Conservation (phyloP, 2,329 filamentous ascomycete genomes). For the Cladosporium sp. region DNA sequence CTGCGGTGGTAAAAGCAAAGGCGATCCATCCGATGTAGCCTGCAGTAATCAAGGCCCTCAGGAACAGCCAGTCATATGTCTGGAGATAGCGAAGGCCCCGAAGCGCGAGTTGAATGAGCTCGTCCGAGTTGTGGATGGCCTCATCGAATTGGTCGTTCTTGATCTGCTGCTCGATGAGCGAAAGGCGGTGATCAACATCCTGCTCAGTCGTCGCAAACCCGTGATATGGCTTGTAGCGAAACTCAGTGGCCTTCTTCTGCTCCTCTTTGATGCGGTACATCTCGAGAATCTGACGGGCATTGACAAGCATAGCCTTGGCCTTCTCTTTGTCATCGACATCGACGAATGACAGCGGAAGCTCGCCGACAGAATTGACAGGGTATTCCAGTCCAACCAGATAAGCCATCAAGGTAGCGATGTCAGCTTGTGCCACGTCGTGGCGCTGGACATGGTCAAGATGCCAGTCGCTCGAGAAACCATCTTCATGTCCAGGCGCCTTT, state of each 20-base stretch:
- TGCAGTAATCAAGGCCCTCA: conserved; percentile 78
- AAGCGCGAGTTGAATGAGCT: conserved; percentile 70
- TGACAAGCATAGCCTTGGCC: conserved; percentile 76
- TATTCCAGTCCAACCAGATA: conserved; percentile 84
- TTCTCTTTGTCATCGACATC: conserved; percentile 69
- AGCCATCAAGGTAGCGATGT: conserved; percentile 92
- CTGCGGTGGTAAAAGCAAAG: conserved; percentile 81
- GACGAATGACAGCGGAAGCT: conserved; percentile 80
- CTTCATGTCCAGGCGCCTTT: conserved; percentile 76
- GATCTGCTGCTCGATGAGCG: conserved; percentile 65
- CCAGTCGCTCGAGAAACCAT: conserved; percentile 84
- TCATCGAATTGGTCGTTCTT: conserved; percentile 61
- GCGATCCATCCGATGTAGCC: conserved; percentile 96
- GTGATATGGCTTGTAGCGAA: conserved; percentile 72
- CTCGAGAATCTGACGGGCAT: conserved; percentile 81
- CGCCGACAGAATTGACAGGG: conserved; percentile 92
- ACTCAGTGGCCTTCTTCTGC: conserved; percentile 67
- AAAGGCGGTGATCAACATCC: conserved; percentile 62
- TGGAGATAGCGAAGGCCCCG: conserved; percentile 88
- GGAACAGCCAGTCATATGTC: conserved; percentile 97
- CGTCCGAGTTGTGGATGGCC: conserved; percentile 72
- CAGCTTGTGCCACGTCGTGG: conserved; percentile 89
- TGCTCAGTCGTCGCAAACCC: conserved; percentile 61
- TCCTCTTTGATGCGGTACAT: conserved; percentile 95
- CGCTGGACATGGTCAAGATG: conserved; percentile 71